Evolutionary conservation across 1,284 basidiomycete species (phyloP), one percentile per base, ranked within the genome.

Genomic region (Malassezia brasiliensis): DNA sequence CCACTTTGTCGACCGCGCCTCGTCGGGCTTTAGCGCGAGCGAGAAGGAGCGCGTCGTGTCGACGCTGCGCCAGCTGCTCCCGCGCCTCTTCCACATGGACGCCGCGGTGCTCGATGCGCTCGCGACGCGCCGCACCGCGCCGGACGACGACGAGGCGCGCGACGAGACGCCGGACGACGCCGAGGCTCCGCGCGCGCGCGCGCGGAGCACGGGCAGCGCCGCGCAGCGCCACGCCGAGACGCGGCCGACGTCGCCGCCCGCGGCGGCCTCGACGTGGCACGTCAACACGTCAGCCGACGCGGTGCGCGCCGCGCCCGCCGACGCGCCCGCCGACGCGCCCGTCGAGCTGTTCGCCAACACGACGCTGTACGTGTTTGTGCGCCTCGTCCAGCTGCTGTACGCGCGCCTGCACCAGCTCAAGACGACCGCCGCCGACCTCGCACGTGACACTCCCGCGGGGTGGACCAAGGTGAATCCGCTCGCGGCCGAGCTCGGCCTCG

Each of bases 341-440:
- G 77, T 76, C 58, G 81, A 80, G 34, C 89, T 96, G 77, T 96
- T 94, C 77, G 83, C 83, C 64, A 93, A 96, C 77, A 90, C 88
- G 56, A 86, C 88, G 39, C 88, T 90, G 75, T 98, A 96, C 77
- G 86, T 88, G 17, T 77, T 96, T 57, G 75, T 96, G 65, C 84
- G 93, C 46, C 78, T 96, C 50, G 75, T 61, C 41, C 69, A 96
- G 87, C 78, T 90, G 36, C 77, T 96, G 14, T 94, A 93, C 75
- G 83, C 85, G 10, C 85, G 93, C n/a, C 78, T 98, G 47, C 76
- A 80, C 34, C 77, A 83, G 20, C 88, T 91, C 80, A 94, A 77
- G 78, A 78, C 38, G 77, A 85, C 48, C 80, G 63, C 84, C 7
- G 74, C 77, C n/a, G 79, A 82, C 40, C 71, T 79, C 39, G 69